phyloP scores from a whole-genome alignment of 345 rosid species.

The Acer saccharum region DNA sequence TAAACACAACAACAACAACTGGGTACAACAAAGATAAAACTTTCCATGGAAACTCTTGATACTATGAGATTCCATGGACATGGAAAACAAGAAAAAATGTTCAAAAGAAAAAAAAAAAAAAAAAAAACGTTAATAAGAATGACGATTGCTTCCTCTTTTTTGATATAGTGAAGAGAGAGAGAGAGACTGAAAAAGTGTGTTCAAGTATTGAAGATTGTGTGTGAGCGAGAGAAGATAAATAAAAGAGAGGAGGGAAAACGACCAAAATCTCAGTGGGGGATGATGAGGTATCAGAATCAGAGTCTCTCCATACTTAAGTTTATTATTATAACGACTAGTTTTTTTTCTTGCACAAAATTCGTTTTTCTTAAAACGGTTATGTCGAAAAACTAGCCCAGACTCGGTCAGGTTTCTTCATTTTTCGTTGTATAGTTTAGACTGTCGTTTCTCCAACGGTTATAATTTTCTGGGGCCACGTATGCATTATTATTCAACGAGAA shows the following conservation, averaged over 20 bases:
- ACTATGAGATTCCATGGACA: conserved; percentile 37
- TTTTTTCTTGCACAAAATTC: conserved; percentile 10
- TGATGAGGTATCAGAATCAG: conserved; percentile 10
- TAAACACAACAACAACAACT: conserved; percentile 35
- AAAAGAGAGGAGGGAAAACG: conserved; percentile 8
- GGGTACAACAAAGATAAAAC: conserved; percentile 21
- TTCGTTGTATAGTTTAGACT: not conserved
- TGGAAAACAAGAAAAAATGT: conserved; percentile 20
- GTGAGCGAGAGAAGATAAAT: conserved; percentile 25
- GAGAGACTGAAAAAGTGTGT: not conserved
- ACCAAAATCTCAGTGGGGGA: not conserved
- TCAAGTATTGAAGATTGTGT: conserved; percentile 6
- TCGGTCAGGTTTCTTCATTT: not conserved
- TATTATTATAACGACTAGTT: conserved; percentile 42
- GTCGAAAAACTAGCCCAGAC: not conserved
- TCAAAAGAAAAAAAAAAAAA: conserved; percentile 13
- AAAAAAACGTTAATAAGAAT: not conserved
- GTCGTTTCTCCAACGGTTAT: not conserved
- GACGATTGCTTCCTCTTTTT: conserved; percentile 14
- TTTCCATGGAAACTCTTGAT: conserved; percentile 9
- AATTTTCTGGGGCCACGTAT: not conserved
- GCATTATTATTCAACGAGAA: not conserved
- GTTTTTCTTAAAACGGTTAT: conserved; percentile 21
- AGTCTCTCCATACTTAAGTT: not conserved
- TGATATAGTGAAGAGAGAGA: conserved; percentile 9